Percentiles rank a stretch among this genome's conserved stretches.
phyloP scores from a whole-genome alignment of 2,329 filamentous ascomycete species.

The Acarospora socialis region DNA sequence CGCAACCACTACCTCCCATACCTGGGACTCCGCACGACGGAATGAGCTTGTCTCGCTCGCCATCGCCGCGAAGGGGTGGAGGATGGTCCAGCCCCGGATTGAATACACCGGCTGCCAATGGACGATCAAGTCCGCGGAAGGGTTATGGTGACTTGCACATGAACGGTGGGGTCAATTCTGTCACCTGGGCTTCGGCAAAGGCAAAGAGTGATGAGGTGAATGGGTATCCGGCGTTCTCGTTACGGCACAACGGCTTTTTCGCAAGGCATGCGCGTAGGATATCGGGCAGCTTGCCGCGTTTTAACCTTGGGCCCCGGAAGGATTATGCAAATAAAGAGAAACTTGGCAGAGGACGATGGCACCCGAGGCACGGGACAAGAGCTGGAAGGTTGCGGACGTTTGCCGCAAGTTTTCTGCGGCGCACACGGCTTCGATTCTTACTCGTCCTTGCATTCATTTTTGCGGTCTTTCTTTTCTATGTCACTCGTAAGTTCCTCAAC shows the following conservation, averaged over 20 bases:
- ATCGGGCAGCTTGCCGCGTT: slow-evolving; percentile 63
- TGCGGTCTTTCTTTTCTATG: slow-evolving; percentile 52
- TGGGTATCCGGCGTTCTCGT: slow-evolving; percentile 65
- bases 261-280: slow-evolving; percentile 68
- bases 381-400: slow-evolving; percentile 19
- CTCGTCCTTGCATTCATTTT: slow-evolving; percentile 46
- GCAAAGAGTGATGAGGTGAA: slow-evolving; percentile 59
- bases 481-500: slow-evolving; percentile 50
- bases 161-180: slow-evolving; percentile 38
- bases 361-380: slow-evolving; percentile 4
- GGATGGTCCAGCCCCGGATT: slow-evolving; percentile 80
- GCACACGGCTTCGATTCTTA: slow-evolving; percentile 48
- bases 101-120: slow-evolving; percentile 50
- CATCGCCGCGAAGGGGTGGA: slow-evolving; percentile 68
- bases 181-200: slow-evolving; percentile 73
- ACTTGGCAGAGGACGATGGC: slow-evolving; percentile 45
- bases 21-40: slow-evolving; percentile 32
- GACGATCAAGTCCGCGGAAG: slow-evolving; percentile 50
- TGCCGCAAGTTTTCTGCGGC: slow-evolving; percentile 43
- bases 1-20: slow-evolving; percentile 38
- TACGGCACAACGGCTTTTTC: slow-evolving; percentile 76
- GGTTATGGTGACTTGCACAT: slow-evolving; percentile 30
- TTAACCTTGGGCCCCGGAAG: slow-evolving; percentile 36
- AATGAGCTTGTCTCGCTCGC: slow-evolving; percentile 80
- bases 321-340: slow-evolving; percentile 69